Conservation (phyloP, 2,329 filamentous ascomycete genomes). For the Fusarium sp. region DNA sequence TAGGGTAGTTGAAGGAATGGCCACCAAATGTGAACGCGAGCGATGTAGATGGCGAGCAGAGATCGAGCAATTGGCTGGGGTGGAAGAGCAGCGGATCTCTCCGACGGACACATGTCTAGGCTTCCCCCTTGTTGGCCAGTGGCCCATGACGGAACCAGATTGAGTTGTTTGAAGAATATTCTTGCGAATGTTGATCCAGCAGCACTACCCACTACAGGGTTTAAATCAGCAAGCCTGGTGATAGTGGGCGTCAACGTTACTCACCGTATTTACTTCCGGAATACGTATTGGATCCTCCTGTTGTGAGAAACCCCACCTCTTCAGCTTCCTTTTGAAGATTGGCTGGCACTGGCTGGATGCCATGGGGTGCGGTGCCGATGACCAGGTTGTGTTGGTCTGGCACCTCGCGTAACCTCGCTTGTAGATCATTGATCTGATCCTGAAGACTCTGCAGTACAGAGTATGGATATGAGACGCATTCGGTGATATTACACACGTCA, state of each 20-base stretch:
- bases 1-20: conserved; percentile 38
- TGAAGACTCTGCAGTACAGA: neutral
- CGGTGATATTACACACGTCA: conserved; percentile 24
- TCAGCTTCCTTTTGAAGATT: neutral
- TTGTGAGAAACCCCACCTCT: neutral
- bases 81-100: conserved; percentile 32
- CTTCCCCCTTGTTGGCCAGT: neutral
- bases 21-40: conserved; percentile 43
- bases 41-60: conserved; percentile 36
- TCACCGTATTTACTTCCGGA: neutral
- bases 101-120: neutral
- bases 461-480: conserved; percentile 26
- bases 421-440: neutral
- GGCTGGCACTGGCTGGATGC: neutral
- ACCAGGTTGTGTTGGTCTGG: neutral
- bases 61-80: conserved; percentile 28
- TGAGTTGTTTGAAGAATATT: conserved; percentile 2
- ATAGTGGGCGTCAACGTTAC: too few species aligned
- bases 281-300: neutral
- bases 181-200: neutral
- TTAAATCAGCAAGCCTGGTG: neutral
- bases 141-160: neutral
- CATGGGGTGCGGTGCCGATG: neutral
- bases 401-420: neutral
- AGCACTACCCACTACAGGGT: neutral